phyloP scores from a whole-genome alignment of 2,329 filamentous ascomycete species.

The Sarocladiaceae sp. region DNA sequence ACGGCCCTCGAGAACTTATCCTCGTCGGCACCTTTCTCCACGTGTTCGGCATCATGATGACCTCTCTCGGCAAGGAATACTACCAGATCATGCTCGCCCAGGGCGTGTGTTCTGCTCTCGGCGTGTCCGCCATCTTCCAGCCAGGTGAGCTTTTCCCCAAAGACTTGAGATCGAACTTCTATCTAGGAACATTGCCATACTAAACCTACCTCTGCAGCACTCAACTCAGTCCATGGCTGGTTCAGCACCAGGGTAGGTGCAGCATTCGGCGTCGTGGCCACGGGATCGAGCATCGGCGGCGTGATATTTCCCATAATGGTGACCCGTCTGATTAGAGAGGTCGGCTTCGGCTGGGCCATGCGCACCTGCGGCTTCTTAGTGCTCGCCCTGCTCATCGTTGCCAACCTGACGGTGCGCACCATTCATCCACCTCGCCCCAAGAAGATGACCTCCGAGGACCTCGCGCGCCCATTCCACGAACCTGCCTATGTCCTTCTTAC shows the following conservation, averaged over 20 bases:
- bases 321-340: slow-evolving; percentile 16
- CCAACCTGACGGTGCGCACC: slow-evolving; percentile 18
- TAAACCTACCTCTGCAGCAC: slow-evolving; percentile 16
- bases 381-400: slow-evolving; percentile 15
- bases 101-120: slow-evolving; percentile 30
- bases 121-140: slow-evolving; percentile 27
- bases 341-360: slow-evolving; percentile 40
- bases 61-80: slow-evolving; percentile 38
- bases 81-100: slow-evolving; percentile 35
- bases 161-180: neutral
- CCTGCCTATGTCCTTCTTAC: slow-evolving; percentile 22
- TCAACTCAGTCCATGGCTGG: slow-evolving; percentile 26
- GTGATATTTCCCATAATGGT: slow-evolving; percentile 35
- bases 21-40: slow-evolving; percentile 46
- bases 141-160: slow-evolving; percentile 12
- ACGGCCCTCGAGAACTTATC: slow-evolving; percentile 52
- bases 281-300: slow-evolving; percentile 48
- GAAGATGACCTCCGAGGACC: slow-evolving; percentile 12
- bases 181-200: no score
- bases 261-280: slow-evolving; percentile 51
- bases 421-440: slow-evolving; percentile 8
- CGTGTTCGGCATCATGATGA: slow-evolving; percentile 59
- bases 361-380: slow-evolving; percentile 48
- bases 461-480: slow-evolving; percentile 23
- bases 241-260: slow-evolving; percentile 40